Conservation (phyloP, 73 alveolate genomes). For the Tetrahymena elliotti region DNA sequence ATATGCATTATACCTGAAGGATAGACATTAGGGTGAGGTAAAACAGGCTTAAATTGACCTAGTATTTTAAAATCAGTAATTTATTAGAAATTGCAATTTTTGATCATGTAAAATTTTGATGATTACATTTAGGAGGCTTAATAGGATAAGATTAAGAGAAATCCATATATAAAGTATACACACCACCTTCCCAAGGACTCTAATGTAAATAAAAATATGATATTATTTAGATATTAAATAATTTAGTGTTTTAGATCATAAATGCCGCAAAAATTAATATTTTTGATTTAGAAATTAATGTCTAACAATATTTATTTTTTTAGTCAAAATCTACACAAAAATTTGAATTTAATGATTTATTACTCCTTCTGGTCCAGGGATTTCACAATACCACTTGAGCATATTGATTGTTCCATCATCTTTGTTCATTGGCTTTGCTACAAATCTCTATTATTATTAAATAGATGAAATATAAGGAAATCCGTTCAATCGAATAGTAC, state of each 20-base stretch:
- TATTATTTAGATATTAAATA: not conserved
- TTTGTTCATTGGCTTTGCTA: slow-evolving; percentile 33
- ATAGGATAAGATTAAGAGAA: slow-evolving; percentile 68
- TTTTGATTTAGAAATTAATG: not conserved
- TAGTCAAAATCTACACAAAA: not conserved
- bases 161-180: slow-evolving; percentile 55
- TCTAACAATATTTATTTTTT: not conserved
- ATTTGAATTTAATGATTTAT: not conserved
- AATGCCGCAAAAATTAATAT: not conserved
- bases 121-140: slow-evolving; percentile 65
- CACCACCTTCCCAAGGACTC: slow-evolving; percentile 69
- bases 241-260: not conserved
- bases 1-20: slow-evolving; percentile 43
- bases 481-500: not conserved
- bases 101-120: not conserved
- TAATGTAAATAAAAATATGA: not conserved
- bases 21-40: slow-evolving; percentile 69
- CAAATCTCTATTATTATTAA: slow-evolving; percentile 13
- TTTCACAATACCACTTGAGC: slow-evolving; percentile 35
- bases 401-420: slow-evolving; percentile 39
- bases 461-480: not conserved
- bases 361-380: slow-evolving; percentile 45
- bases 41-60: slow-evolving; percentile 50
- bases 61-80: not conserved
- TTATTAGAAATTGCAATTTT: not conserved